Evolutionary conservation across 345 rosid genomes (phyloP), one percentile per base, ranked within the genome.

Genomic region (Camelina sativa): DNA sequence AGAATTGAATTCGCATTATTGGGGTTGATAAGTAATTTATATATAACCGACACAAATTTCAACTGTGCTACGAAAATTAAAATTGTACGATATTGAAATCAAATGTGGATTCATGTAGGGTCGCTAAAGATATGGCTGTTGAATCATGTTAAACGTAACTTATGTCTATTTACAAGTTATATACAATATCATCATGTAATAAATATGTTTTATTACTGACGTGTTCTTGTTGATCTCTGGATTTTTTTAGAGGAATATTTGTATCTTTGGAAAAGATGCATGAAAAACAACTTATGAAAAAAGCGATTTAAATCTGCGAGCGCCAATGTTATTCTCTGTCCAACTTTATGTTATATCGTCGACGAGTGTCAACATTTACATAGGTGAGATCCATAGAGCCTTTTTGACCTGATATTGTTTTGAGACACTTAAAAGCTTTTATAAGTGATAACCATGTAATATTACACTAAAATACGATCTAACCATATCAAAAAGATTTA

Each of bases 131-230:
- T 22, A 28, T 15, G 28, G 47, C 37, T 11, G 40, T 28, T 34
- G 15, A 59, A 13, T 11, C 48, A 54, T 25, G 40, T 54, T 54
- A 67, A 23, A 54, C 37, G 8, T 20, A 20, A 19, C 13, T 40
- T 62, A 62, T 62, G 4, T 8, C 20, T 40, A 34, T 71, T 58
- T 59, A 34, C n/a, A 59, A 46, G 11, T 47, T 1, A 47, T 61
- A 23, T 7, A 28, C 4, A 28, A 28, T 52, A 62, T 16, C 20
- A 37, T 62, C 62, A 40, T 46, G 55, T 41, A 34, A 22, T 12
- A 40, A 16, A 52, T 51, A 62, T 41, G 50, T 53, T 12, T 62
- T 62, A 62, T 51, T 20, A 12, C 22, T 62, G 30, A 53, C 76
- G 32, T 62, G 44, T 62, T 40, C 34, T 52, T 62, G 54, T 40